phyloP scores from a whole-genome alignment of 352 stramenopile genomes.

The Globisporangium paddicum region DNA sequence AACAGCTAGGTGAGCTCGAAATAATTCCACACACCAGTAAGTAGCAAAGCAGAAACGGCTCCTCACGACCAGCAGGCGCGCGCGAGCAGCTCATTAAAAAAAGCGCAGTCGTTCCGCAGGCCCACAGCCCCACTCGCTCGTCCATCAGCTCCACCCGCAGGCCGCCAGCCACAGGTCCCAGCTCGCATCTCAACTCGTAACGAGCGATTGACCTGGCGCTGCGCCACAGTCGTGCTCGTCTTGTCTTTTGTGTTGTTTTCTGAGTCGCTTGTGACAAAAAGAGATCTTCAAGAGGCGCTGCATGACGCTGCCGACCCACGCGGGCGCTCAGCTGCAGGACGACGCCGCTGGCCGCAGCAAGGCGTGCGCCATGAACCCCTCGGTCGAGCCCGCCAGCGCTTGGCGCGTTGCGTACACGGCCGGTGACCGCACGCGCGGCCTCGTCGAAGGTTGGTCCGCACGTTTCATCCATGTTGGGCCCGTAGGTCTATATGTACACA shows the following conservation, averaged over 20 bases:
- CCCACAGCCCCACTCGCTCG: too few species aligned
- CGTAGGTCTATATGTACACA: background rate
- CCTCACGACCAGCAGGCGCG: background rate
- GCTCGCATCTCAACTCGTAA: too few species aligned
- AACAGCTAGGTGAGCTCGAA: background rate
- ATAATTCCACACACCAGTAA: slow-evolving; percentile 3
- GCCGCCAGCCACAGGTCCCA: too few species aligned
- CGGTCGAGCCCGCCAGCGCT: slow-evolving; percentile 22
- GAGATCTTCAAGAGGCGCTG: slow-evolving; percentile 9
- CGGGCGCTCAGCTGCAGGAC: background rate
- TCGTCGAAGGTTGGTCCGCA: slow-evolving; percentile 52
- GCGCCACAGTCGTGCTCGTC: too few species aligned
- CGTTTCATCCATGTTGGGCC: background rate
- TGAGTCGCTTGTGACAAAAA: slow-evolving; percentile 6
- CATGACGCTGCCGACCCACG: slow-evolving; percentile 8
- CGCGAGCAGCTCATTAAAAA: background rate
- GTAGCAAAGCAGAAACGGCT: slow-evolving; percentile 4
- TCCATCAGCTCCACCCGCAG: background rate
- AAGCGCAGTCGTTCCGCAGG: background rate
- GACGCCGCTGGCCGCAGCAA: background rate
- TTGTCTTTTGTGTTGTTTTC: slow-evolving; percentile 6
- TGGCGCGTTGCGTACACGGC: slow-evolving; percentile 51
- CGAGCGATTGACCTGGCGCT: background rate
- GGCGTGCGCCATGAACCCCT: slow-evolving; percentile 13
- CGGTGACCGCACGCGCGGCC: slow-evolving; percentile 47